phyloP scores from a whole-genome alignment of 148 eudicot species.

The Amaranthus palmeri region DNA sequence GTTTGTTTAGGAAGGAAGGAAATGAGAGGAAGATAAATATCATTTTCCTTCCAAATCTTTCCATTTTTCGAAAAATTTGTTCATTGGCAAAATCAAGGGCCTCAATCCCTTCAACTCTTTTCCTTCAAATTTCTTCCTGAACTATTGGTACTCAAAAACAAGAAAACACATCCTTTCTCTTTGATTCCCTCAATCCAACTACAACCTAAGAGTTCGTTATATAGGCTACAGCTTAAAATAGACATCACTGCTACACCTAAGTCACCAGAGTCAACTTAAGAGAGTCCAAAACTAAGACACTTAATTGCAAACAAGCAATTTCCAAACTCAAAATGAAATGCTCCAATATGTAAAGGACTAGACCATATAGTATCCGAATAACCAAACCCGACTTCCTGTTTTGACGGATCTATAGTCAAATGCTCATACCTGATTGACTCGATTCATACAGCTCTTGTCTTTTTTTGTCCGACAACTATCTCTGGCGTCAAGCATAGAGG shows the following conservation, averaged over 20 bases:
- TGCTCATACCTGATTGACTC: constrained; percentile 39
- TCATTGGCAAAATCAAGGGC: too few species aligned
- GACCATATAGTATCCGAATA: neutral
- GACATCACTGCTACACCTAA: neutral
- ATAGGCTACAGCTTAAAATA: neutral
- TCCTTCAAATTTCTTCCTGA: too few species aligned
- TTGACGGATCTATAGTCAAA: neutral
- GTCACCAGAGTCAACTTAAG: neutral
- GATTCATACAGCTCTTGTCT: constrained; percentile 16
- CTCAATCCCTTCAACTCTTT: too few species aligned
- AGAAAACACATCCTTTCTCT: too few species aligned
- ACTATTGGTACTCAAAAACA: too few species aligned
- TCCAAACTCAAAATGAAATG: neutral
- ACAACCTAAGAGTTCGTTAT: neutral
- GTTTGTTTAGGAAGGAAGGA: too few species aligned
- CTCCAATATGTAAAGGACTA: neutral
- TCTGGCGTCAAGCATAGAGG: constrained; percentile 25
- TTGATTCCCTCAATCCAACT: neutral
- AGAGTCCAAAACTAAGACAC: neutral
- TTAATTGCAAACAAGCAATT: neutral
- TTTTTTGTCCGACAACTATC: constrained; percentile 20
- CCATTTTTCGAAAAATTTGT: too few species aligned
- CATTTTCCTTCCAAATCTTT: too few species aligned
- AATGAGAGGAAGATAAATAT: too few species aligned
- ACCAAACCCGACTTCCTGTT: neutral